Percentiles rank a stretch among this genome's conserved stretches.
Evolutionary conservation across 1,139 yeast genomes (phyloP).

Genomic region (Saccharomyces pastorianus): DNA sequence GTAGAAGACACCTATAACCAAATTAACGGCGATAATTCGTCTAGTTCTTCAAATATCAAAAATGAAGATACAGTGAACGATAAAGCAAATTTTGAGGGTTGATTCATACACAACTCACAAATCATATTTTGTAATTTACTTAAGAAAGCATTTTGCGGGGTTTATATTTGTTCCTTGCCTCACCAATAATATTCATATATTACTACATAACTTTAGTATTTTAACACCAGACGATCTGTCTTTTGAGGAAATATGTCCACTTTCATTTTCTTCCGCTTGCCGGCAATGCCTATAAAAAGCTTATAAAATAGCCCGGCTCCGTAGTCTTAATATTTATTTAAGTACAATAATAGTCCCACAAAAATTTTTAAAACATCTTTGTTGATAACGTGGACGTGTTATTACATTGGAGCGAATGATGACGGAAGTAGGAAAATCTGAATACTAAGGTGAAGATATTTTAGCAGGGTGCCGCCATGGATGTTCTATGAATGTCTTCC

Average conservation of each 20-base stretch:
- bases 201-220: not conserved
- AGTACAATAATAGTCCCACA: no score
- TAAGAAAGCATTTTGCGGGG: not conserved
- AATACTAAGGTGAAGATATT: no score
- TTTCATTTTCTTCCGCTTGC: not conserved
- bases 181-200: not conserved
- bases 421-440: not conserved
- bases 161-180: not conserved
- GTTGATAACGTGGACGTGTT: not conserved
- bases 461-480: not conserved
- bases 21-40: constrained; percentile 2
- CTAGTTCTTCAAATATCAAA: not conserved
- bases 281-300: not conserved
- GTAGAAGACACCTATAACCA: constrained; percentile 9
- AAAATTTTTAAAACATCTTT: no score
- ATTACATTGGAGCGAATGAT: not conserved
- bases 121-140: not conserved
- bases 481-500: not conserved
- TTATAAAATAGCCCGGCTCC: not conserved
- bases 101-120: not conserved
- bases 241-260: not conserved
- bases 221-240: not conserved
- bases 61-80: not conserved
- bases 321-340: not conserved
- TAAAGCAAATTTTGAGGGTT: not conserved